These are phyloP conservation scores for Yarrowia sp. DNA, from an alignment of 805 yeast species.

Conservation along the genomic window DNA sequence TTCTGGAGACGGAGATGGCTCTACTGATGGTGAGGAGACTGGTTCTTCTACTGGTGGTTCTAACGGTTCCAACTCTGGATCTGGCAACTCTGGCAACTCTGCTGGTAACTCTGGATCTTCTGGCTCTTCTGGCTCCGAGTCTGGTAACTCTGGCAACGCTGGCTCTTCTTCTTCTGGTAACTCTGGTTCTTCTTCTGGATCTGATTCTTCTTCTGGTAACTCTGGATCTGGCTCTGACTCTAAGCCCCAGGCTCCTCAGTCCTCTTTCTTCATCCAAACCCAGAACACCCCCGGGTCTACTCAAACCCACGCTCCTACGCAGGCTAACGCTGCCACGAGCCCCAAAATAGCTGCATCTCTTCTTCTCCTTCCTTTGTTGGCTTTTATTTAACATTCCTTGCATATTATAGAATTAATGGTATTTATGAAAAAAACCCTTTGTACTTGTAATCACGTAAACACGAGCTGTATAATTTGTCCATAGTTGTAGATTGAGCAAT, in stretches of 20 bases:
- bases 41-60: too few species aligned
- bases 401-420: not conserved
- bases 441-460: too few species aligned
- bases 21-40: too few species aligned
- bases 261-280: not conserved
- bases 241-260: not conserved
- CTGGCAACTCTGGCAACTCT: too few species aligned
- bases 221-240: not conserved
- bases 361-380: constrained; percentile 16
- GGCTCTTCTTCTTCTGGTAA: not conserved
- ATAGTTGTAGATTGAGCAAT: too few species aligned
- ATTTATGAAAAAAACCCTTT: not conserved
- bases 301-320: not conserved
- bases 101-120: too few species aligned
- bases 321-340: constrained; percentile 4
- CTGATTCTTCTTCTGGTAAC: not conserved
- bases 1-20: too few species aligned
- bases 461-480: too few species aligned
- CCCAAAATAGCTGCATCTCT: not conserved
- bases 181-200: not conserved
- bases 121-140: too few species aligned
- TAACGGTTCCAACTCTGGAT: too few species aligned
- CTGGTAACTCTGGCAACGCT: too few species aligned
- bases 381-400: constrained; percentile 7
- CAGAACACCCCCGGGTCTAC: not conserved